Percentiles rank a stretch among this genome's conserved stretches.
Conservation (phyloP, 2,329 filamentous ascomycete species). For the Grosmannia huntii region DNA sequence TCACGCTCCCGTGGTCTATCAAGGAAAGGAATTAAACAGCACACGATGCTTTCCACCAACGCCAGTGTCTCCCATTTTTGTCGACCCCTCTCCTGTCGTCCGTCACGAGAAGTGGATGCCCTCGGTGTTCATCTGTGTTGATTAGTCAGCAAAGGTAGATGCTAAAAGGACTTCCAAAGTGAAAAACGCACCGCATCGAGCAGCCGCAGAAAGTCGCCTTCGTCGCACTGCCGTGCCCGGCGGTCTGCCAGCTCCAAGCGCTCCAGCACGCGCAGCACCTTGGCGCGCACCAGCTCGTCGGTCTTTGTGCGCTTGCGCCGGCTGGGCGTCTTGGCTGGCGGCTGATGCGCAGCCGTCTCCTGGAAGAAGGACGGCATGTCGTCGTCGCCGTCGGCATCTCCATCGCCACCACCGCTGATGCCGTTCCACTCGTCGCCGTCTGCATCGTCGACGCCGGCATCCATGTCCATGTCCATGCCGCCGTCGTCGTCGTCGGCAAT, state of each 20-base stretch:
- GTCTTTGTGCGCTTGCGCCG: conserved; percentile 69
- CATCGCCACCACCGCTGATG: conserved; percentile 44
- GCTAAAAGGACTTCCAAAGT: no score
- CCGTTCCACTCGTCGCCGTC: conserved; percentile 40
- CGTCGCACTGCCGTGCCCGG: conserved; percentile 74
- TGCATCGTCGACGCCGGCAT: conserved; percentile 32
- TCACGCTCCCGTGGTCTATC: background rate
- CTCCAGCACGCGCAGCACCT: conserved; percentile 75
- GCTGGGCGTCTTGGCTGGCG: conserved; percentile 46
- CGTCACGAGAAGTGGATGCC: conserved; percentile 76
- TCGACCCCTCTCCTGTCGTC: no score
- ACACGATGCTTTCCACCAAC: background rate
- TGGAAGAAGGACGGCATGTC: conserved; percentile 79
- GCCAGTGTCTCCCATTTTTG: background rate
- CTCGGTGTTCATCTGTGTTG: conserved; percentile 61
- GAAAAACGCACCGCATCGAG: conserved; percentile 42
- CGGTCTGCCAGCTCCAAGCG: conserved; percentile 70
- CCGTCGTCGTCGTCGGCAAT: conserved; percentile 34
- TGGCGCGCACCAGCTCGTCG: conserved; percentile 68
- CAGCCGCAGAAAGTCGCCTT: conserved; percentile 80
- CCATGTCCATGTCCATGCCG: conserved; percentile 28
- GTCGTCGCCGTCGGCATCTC: conserved; percentile 44
- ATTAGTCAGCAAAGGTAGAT: background rate
- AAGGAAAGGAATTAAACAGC: background rate
- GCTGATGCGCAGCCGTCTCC: conserved; percentile 33